Conservation (phyloP, 257 asterid species). For the Petunia secreta region DNA sequence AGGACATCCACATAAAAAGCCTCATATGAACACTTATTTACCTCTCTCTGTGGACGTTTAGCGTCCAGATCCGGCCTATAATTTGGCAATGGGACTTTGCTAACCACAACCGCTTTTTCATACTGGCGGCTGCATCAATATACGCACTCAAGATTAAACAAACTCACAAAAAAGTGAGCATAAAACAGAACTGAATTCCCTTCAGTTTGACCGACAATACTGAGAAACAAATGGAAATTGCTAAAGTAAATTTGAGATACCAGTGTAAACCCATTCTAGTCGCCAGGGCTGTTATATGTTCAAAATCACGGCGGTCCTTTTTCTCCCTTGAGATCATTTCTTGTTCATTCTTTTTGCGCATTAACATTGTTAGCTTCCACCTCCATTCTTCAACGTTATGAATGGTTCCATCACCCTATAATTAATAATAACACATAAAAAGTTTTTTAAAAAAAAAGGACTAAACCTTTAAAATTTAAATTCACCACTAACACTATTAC, state of each 20-base stretch:
- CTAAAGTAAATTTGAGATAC: conserved; percentile 41
- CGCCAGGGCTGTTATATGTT: conserved; percentile 77
- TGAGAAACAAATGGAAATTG: not conserved
- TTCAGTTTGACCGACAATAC: not conserved
- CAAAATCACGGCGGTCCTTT: conserved; percentile 88
- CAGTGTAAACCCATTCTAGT: conserved; percentile 81
- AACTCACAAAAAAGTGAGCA: conserved; percentile 28
- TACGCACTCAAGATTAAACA: conserved; percentile 11
- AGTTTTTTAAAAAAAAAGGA: not conserved
- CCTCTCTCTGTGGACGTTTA: conserved; percentile 97
- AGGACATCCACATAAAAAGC: conserved; percentile 19
- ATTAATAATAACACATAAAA: conserved; percentile 30
- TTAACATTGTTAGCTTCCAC: conserved; percentile 66
- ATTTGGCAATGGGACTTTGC: conserved; percentile 88
- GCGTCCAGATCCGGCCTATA: conserved; percentile 90
- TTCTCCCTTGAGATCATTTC: conserved; percentile 77
- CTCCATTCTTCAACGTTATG: conserved; percentile 93
- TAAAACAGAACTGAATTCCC: conserved; percentile 1
- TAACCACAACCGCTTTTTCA: conserved; percentile 67
- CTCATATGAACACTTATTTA: conserved; percentile 35
- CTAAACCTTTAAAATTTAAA: not conserved
- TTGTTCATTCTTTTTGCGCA: conserved; percentile 64
- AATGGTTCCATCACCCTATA: conserved; percentile 67
- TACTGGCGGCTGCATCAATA: conserved; percentile 71
- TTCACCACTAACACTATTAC: not conserved